Evolutionary conservation across 108 stramenopile genomes (phyloP).

Genomic region (Cyclotella distinguenda): DNA sequence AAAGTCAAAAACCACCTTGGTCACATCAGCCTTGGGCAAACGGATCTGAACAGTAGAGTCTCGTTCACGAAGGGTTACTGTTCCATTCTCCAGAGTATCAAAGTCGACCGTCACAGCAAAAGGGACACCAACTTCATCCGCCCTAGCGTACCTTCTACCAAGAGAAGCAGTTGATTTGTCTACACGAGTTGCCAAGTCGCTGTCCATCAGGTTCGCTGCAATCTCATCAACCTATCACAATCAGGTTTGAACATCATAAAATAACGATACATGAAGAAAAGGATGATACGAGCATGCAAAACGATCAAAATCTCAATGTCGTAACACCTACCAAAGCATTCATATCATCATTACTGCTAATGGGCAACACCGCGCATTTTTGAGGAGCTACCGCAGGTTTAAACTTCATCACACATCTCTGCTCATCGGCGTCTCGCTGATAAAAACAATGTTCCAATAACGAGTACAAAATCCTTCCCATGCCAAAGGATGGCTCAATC

Average conservation of each 20-base stretch:
- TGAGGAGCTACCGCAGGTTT: conserved; percentile 96
- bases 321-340: conserved; percentile 67
- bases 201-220: conserved; percentile 77
- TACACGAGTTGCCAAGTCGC: conserved; percentile 82
- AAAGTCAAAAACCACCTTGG: conserved; percentile 68
- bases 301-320: neutral
- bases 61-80: conserved; percentile 97
- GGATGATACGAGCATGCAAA: neutral
- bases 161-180: conserved; percentile 91
- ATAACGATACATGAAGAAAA: too few relatives aligned
- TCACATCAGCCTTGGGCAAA: conserved; percentile 77
- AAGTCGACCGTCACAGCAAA: conserved; percentile 99
- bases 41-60: conserved; percentile 95
- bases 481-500: conserved; percentile 99
- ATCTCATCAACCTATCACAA: conserved; percentile 83
- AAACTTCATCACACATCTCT: conserved; percentile 96
- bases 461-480: conserved; percentile 98
- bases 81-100: conserved; percentile 82
- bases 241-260: too few relatives aligned
- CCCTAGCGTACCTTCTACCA: conserved; percentile 92
- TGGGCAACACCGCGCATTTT: conserved; percentile 95
- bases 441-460: conserved; percentile 98
- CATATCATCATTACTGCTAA: conserved; percentile 77
- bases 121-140: conserved; percentile 98
- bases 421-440: conserved; percentile 90